phyloP scores from a whole-genome alignment of 331 rosid species.

The Rosa hybrid region DNA sequence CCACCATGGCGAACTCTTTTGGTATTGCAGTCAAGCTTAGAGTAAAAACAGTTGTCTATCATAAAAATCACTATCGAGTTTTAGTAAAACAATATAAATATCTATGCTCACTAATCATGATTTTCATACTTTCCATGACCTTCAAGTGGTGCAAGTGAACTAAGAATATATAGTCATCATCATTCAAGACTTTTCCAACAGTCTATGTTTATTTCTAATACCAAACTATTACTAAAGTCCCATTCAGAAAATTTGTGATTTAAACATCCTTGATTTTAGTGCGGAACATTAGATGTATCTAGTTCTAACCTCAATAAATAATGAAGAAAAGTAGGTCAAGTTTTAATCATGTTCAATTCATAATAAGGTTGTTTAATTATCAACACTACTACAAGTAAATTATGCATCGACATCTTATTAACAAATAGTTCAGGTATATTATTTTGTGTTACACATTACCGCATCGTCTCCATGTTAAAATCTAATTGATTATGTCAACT shows the following conservation, averaged over 20 bases:
- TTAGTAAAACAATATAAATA: too few relatives aligned
- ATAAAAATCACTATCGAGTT: neutral
- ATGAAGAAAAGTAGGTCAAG: neutral
- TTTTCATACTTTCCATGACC: neutral
- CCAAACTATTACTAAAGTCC: neutral
- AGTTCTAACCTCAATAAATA: neutral
- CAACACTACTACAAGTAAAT: neutral
- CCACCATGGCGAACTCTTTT: conserved; percentile 24
- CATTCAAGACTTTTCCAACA: neutral
- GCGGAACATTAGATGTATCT: too few relatives aligned
- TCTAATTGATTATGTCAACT: too few relatives aligned
- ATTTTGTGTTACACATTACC: too few relatives aligned
- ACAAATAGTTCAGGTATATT: too few relatives aligned
- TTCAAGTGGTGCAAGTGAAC: neutral
- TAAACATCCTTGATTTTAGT: neutral
- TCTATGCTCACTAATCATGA: neutral
- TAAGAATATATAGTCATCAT: neutral
- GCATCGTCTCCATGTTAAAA: too few relatives aligned
- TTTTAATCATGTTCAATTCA: neutral
- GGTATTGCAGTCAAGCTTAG: neutral
- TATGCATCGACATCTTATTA: too few relatives aligned
- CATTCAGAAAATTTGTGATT: neutral
- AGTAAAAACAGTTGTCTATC: neutral
- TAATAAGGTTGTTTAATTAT: neutral
- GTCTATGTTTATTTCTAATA: neutral